phyloP scores from a whole-genome alignment of 257 asterid species.

The Coffea canephora region DNA sequence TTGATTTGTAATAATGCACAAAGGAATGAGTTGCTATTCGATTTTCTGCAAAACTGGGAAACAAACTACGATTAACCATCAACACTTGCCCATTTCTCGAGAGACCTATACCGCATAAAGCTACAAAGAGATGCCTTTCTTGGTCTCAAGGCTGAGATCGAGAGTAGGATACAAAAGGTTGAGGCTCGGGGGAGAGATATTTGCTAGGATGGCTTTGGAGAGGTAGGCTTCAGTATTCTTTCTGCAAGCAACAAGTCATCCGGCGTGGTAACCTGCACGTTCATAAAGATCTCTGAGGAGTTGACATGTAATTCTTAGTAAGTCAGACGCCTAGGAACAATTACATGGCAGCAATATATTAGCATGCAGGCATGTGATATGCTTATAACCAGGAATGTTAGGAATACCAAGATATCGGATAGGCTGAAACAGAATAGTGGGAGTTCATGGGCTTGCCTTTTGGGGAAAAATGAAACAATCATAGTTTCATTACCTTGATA shows the following conservation, averaged over 20 bases:
- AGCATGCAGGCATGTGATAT: background rate
- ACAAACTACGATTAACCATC: background rate
- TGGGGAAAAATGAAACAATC: background rate
- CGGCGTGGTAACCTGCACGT: conserved; percentile 87
- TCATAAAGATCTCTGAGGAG: conserved; percentile 11
- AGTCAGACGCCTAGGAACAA: background rate
- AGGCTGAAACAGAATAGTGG: background rate
- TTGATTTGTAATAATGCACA: background rate
- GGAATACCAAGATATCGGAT: conserved; percentile 2
- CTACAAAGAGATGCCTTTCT: background rate
- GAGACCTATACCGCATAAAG: background rate
- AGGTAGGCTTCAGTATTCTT: conserved; percentile 62
- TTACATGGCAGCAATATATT: background rate
- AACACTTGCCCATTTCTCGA: background rate
- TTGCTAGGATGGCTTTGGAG: conserved; percentile 10
- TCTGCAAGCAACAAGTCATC: conserved; percentile 94
- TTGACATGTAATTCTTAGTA: background rate
- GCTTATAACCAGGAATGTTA: background rate
- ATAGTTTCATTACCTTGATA: conserved; percentile 65
- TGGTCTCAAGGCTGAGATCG: background rate
- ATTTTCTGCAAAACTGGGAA: background rate
- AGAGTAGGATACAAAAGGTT: background rate
- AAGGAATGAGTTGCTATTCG: background rate
- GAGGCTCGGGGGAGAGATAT: background rate
- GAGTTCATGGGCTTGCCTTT: background rate